phyloP scores from a whole-genome alignment of 345 rosid species.

The Alliaria petiolata region DNA sequence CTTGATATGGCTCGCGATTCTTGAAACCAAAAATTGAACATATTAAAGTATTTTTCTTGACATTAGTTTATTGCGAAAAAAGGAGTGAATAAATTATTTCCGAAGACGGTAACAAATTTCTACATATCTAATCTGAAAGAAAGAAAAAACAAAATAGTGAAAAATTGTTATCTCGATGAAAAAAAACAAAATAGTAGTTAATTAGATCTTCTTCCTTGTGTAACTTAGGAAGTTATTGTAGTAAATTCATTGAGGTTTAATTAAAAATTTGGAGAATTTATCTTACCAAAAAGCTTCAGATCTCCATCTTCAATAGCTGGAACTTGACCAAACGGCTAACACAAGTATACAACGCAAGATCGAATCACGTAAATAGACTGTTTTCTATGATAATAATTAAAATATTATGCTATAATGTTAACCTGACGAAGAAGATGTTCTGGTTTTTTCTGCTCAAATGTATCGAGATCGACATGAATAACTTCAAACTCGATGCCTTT shows the following conservation, averaged over 20 bases:
- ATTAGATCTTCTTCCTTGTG: too few relatives aligned
- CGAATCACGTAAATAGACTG: not conserved
- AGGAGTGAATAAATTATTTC: too few relatives aligned
- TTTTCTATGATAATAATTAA: not conserved
- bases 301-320: slow-evolving; percentile 80
- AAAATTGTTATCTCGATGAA: too few relatives aligned
- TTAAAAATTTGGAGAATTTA: not conserved
- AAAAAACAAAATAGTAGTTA: too few relatives aligned
- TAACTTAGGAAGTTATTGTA: too few relatives aligned
- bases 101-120: too few relatives aligned
- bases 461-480: slow-evolving; percentile 48
- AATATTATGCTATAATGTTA: not conserved
- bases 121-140: too few relatives aligned
- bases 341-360: not conserved
- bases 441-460: slow-evolving; percentile 57
- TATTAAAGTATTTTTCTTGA: not conserved
- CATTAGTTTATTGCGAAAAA: not conserved
- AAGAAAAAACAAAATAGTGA: too few relatives aligned
- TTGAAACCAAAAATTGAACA: slow-evolving; percentile 14
- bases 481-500: slow-evolving; percentile 61
- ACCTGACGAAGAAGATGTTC: slow-evolving; percentile 71
- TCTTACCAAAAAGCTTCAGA: slow-evolving; percentile 65
- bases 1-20: slow-evolving; percentile 83
- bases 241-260: not conserved
- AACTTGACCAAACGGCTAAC: slow-evolving; percentile 88